These are phyloP conservation scores for Vitis hybrid DNA, from an alignment of 177 flowering plant genomes.

Conservation along the genomic window DNA sequence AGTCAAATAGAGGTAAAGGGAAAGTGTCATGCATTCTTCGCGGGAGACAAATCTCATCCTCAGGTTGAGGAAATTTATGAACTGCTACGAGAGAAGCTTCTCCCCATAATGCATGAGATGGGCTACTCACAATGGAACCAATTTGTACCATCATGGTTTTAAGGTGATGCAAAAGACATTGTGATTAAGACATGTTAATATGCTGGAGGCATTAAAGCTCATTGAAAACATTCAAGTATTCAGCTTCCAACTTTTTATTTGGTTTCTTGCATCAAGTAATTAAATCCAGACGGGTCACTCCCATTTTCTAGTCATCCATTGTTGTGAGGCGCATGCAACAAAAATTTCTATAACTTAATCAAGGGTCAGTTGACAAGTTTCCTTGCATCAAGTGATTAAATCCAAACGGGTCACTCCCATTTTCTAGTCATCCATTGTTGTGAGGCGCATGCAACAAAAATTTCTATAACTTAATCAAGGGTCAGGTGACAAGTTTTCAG, in stretches of 20 bases:
- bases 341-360: no score
- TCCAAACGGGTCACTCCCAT: background rate
- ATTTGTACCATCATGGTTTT: background rate
- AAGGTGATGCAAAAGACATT: background rate
- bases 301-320: no score
- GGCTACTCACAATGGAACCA: conserved; percentile 3
- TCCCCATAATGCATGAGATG: conserved; percentile 39
- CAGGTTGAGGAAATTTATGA: conserved; percentile 33
- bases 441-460: no score
- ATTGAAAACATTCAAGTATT: background rate
- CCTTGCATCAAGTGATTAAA: background rate
- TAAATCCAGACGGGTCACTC: background rate
- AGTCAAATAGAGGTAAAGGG: conserved; percentile 57
- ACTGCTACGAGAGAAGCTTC: conserved; percentile 33
- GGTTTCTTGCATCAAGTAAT: background rate
- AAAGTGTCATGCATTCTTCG: conserved; percentile 39
- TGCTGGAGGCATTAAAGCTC: background rate
- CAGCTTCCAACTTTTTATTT: background rate
- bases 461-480: no score
- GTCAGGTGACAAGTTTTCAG: no score
- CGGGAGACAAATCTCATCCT: conserved; percentile 52
- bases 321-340: no score
- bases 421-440: no score
- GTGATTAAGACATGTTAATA: background rate
- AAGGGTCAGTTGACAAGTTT: background rate